phyloP scores from a whole-genome alignment of 179 eudicot species.

The Beta corolliflora region DNA sequence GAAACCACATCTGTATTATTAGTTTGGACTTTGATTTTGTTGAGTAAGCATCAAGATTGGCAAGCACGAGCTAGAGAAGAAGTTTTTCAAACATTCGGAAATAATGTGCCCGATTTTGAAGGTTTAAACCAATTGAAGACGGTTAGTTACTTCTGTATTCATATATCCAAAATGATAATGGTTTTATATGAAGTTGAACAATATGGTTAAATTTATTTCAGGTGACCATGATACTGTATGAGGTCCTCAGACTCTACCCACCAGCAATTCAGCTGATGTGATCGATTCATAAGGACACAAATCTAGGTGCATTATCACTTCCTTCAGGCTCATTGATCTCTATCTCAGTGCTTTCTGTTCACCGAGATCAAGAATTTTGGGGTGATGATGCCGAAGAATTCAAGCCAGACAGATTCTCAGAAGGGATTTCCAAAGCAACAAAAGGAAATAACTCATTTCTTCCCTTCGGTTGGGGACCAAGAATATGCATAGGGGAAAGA shows the following conservation, averaged over 20 bases:
- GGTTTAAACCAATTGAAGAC: slow-evolving; percentile 34
- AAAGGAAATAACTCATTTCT: slow-evolving; percentile 29
- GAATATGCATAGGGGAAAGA: slow-evolving; percentile 34
- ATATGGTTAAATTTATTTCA: background rate
- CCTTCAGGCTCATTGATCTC: slow-evolving; percentile 22
- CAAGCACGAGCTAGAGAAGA: slow-evolving; percentile 34
- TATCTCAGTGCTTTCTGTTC: slow-evolving; percentile 15
- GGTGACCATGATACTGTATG: slow-evolving; percentile 38
- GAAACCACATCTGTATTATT: slow-evolving; percentile 32
- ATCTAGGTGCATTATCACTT: slow-evolving; percentile 26
- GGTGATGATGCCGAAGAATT: slow-evolving; percentile 34
- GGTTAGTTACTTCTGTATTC: slow-evolving; percentile 12
- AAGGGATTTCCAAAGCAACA: slow-evolving; percentile 33
- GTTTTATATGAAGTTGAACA: background rate
- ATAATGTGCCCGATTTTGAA: slow-evolving; percentile 33
- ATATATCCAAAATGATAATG: background rate
- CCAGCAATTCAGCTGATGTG: slow-evolving; percentile 23
- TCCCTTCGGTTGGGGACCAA: slow-evolving; percentile 36
- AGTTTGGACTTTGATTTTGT: slow-evolving; percentile 32
- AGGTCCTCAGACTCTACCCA: slow-evolving; percentile 37
- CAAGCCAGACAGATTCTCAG: slow-evolving; percentile 34
- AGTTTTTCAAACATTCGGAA: slow-evolving; percentile 31
- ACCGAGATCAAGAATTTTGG: slow-evolving; percentile 28
- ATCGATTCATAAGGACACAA: slow-evolving; percentile 23
- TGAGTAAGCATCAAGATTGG: slow-evolving; percentile 36